Base-by-base conservation (phyloP, 768 basidiomycete genomes). In the Boletus edulis region DNA sequence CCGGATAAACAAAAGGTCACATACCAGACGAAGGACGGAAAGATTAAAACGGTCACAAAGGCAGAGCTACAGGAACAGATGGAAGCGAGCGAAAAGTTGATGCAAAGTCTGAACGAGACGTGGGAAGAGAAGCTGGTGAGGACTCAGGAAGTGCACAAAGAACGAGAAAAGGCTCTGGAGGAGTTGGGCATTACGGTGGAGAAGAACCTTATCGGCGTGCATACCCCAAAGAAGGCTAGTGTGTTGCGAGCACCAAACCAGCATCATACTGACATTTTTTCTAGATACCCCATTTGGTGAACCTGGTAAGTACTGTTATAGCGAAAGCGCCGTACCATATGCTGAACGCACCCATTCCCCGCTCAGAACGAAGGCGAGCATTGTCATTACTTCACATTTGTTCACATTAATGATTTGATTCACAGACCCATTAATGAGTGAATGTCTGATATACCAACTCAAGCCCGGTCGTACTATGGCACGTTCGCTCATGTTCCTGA, bases 141-240 rank as follows among this genome's bases (percentile, higher is more conserved):
- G 68, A 98, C 96, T 18, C 89, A 94, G 68, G 89, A 92, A 72
- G 91, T 98, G 31, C 95, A 98, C 77, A 91, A 89, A 67, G 95
- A 98, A 74, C 84, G 97, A 58, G 97, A 99, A 78, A 89, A 94
- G 78, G 97, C 97, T 11, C 74, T 99, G 46, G 97, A 99, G 73
- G 96, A 97, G 74, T 76, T 99, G 58, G 97, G 97, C 35, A 98
- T 99, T 72, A 91, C 91, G 39, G 93, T 99, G 56, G 96, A 98
- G 75, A 98, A 94, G 81, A 91, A 94, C 61, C 70, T 91, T 52
- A 90, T 98, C 53, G 96, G 97, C 48, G 97, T 99, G 53, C 94
- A 97, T 76, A 94, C 97, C 20, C 97, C 97, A 31, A 98, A 98
- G 81, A 93, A 87, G 81, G 91, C 83, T 64, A 41, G 56, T 54